Base-by-base conservation (phyloP, 1,139 yeast genomes). In the Blastobotrys petasosporus region DNA sequence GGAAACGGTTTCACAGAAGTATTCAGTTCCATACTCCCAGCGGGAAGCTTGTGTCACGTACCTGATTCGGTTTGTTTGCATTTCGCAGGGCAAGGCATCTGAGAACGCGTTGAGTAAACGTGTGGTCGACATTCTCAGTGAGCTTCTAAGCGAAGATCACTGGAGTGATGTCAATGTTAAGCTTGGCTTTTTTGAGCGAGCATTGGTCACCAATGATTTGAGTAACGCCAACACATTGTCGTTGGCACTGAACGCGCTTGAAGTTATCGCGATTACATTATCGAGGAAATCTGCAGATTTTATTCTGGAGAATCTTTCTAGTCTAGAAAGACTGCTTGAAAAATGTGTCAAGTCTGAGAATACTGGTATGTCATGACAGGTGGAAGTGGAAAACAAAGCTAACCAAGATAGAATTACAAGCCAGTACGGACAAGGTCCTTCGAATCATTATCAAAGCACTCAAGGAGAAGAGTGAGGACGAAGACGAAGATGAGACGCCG, bases 31-130 rank as follows among this genome's bases (percentile, higher is more conserved):
- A 1, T 76, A 83, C 52, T 79, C 83, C 17, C 90, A 86, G 60
- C 73, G 94, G 39, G 97, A 90, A 63, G 87, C 96, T 0, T 87
- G 94, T 62, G 82, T 88, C n/a, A 88, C 95, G 0, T 90, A 86
- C 62, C 71, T 94, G 58, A 85, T 92, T 40, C 73, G 97, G 47
- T 88, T 85, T 57, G 84, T 90, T 33, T 90, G 97, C 64, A 81
- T 88, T 40, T 81, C 90, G 47, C 88, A 88, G 2, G 90, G 85
- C 51, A 75, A 94, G 53, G 92, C 92, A 0, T 78, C 92, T 0
- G 96, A 88, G 53, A 82, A 82, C 58, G 88, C 85, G 48, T 69
- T 87, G 11, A 94, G 96, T 6, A 82, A 82, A 52, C 78, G 87
- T 46, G 92, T 95, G 0, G 66, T 94, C 46, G 82, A 80, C 10